Evolutionary conservation across 2,329 filamentous ascomycete genomes (phyloP), one percentile per base, ranked within the genome.

Genomic region (Metarhizium robertsii): DNA sequence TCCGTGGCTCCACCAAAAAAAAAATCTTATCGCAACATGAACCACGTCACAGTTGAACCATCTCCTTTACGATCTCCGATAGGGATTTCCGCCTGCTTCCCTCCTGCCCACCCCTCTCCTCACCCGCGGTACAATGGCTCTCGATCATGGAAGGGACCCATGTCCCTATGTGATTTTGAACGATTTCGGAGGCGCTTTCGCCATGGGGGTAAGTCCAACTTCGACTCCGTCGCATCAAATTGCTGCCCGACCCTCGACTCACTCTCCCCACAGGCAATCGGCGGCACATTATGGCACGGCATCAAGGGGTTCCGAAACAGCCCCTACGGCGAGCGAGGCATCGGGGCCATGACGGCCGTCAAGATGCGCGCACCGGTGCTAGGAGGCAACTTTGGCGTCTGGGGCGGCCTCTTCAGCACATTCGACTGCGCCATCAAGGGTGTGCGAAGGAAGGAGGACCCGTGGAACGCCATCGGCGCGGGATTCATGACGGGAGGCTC

Each of bases 381-480:
- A 50, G 94, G 94, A 68, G 94, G 94, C 66, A 97, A 97, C 79
- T 97, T 97, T 66, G 92, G 92, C 65, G 90, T 95, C 55, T 97
- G 92, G 92, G 92, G 92, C 69, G 92, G 92, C 62, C 78, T 97
- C 55, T 97, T 97, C 79, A 90, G 86, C 65, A 94, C 90, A 59
- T 96, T 92, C 67, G 94, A 99, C 75, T 99, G 94, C 77, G 88
- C 92, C 20, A 88, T 96, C 59, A 99, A 97, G 79, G 92, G 92
- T 55, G 77, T 92, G 55, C 79, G 91, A 61, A 89, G 92, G 80
- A 97, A 96, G 85, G 94, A 99, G 73, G 92, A 97, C 71, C 91
- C 92, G 14, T 97, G 90, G 77, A 97, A 97, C 75, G 90, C 92
- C 66, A 97, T 97, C 71, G 94, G 92, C 64, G 94, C 92, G 45